These are phyloP conservation scores for Themeda triandra DNA, from an alignment of 176 grass and related monocot genomes.

Conservation along the genomic window DNA sequence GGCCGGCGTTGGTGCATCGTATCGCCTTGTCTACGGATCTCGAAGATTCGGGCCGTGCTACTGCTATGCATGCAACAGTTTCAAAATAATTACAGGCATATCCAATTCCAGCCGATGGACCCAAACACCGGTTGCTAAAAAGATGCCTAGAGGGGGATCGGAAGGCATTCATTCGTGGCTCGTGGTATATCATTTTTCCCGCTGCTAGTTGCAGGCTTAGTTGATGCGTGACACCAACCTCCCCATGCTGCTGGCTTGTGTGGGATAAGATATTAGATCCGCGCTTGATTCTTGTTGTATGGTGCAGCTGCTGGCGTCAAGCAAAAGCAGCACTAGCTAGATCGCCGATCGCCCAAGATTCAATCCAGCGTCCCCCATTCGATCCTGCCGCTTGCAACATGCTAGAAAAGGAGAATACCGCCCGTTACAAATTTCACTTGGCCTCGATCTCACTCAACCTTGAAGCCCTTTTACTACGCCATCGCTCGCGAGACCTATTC, in stretches of 20 bases:
- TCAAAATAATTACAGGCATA: conserved; percentile 9
- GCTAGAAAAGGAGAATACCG: not conserved
- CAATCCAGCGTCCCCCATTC: conserved; percentile 3
- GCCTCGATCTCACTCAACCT: not conserved
- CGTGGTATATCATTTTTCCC: not conserved
- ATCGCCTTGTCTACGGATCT: conserved; percentile 17
- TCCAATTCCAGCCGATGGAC: conserved; percentile 11
- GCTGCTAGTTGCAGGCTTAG: conserved; percentile 3
- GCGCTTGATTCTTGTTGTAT: conserved; percentile 3
- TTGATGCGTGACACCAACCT: conserved; percentile 20
- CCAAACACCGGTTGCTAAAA: not conserved
- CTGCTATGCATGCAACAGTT: not conserved
- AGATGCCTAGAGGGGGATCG: not conserved
- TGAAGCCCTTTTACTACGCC: not conserved
- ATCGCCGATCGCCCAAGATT: conserved; percentile 22
- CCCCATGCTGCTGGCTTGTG: not conserved
- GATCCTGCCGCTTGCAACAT: not conserved
- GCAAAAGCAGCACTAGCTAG: not conserved
- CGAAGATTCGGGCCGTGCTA: not conserved
- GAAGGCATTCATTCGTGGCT: not conserved
- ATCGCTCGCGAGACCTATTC: not conserved
- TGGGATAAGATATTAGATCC: conserved; percentile 29
- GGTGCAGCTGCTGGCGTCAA: not conserved
- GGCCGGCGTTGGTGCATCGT: conserved; percentile 8
- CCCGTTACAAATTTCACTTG: not conserved